Percentiles rank a stretch among this genome's conserved stretches.
Conservation (phyloP, 257 asterid species). For the Ajuga chamaepitys region DNA sequence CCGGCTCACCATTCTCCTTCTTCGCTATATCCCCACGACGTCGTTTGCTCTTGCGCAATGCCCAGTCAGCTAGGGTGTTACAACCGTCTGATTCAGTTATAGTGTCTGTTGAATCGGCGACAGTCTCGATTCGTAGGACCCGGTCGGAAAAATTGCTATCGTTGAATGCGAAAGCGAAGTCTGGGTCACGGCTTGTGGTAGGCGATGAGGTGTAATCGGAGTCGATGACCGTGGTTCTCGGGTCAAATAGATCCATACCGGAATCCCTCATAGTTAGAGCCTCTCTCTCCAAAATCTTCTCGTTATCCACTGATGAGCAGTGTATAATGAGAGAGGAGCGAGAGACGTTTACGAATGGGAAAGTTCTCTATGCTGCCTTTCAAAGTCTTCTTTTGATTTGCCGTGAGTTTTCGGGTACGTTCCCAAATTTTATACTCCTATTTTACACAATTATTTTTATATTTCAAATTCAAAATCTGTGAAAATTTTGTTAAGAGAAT, state of each 20-base stretch:
- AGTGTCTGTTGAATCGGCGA: slow-evolving; percentile 44
- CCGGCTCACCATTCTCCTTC: slow-evolving; percentile 42
- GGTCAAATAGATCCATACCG: slow-evolving; percentile 82
- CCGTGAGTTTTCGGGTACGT: slow-evolving; percentile 11
- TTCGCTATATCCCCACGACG: slow-evolving; percentile 50
- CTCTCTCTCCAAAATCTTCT: slow-evolving; percentile 7
- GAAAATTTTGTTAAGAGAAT: too few relatives aligned
- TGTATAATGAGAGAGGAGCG: slow-evolving; percentile 13
- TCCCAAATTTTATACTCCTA: background rate
- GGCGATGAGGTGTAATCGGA: slow-evolving; percentile 44
- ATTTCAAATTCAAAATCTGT: too few relatives aligned
- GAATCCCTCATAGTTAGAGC: slow-evolving; percentile 50
- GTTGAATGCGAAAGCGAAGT: slow-evolving; percentile 85
- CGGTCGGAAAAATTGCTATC: slow-evolving; percentile 88
- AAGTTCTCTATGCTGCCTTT: slow-evolving; percentile 15
- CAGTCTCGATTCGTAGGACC: slow-evolving; percentile 67
- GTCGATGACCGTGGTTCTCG: slow-evolving; percentile 59
- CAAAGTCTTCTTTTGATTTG: slow-evolving; percentile 16
- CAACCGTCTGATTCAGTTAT: slow-evolving; percentile 30
- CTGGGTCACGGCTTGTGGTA: slow-evolving; percentile 44
- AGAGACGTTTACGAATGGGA: slow-evolving; percentile 11
- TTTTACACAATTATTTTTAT: background rate
- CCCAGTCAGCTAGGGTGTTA: slow-evolving; percentile 76
- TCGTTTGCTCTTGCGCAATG: slow-evolving; percentile 64
- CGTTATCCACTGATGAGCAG: slow-evolving; percentile 21